These are phyloP conservation scores for Plasmodium vinckei DNA, from an alignment of 169 alveolate species.

Conservation along the genomic window DNA sequence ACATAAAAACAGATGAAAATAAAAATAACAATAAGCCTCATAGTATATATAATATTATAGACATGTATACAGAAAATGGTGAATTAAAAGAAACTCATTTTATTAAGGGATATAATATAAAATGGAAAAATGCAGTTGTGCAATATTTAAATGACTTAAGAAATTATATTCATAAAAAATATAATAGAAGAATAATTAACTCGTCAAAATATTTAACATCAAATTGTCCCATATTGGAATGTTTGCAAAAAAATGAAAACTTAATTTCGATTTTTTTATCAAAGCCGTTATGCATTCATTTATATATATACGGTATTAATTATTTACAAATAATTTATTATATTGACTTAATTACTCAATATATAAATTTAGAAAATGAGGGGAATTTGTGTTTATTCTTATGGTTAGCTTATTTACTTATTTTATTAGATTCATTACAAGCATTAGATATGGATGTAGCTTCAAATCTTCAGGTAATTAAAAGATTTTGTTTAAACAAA, in stretches of 20 bases:
- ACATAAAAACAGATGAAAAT: background rate
- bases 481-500: slow-evolving; percentile 35
- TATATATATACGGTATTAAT: slow-evolving; percentile 59
- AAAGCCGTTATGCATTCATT: slow-evolving; percentile 39
- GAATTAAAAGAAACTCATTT: slow-evolving; percentile 8
- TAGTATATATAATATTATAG: slow-evolving; percentile 3
- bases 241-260: slow-evolving; percentile 30
- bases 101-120: background rate
- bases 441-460: slow-evolving; percentile 58
- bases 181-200: slow-evolving; percentile 52
- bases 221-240: slow-evolving; percentile 20
- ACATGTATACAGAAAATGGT: slow-evolving; percentile 5
- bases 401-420: slow-evolving; percentile 47
- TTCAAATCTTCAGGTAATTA: slow-evolving; percentile 36
- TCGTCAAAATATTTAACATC: slow-evolving; percentile 21
- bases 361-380: slow-evolving; percentile 9
- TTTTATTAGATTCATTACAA: slow-evolving; percentile 50
- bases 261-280: slow-evolving; percentile 29
- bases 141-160: slow-evolving; percentile 25
- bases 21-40: background rate
- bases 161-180: slow-evolving; percentile 45
- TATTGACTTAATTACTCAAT: slow-evolving; percentile 23
- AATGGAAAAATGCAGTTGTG: slow-evolving; percentile 14
- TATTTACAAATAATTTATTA: slow-evolving; percentile 43
- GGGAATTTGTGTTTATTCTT: background rate